Conservation (phyloP, 2,329 filamentous ascomycete genomes). For the Cordyceps cateniannulata region DNA sequence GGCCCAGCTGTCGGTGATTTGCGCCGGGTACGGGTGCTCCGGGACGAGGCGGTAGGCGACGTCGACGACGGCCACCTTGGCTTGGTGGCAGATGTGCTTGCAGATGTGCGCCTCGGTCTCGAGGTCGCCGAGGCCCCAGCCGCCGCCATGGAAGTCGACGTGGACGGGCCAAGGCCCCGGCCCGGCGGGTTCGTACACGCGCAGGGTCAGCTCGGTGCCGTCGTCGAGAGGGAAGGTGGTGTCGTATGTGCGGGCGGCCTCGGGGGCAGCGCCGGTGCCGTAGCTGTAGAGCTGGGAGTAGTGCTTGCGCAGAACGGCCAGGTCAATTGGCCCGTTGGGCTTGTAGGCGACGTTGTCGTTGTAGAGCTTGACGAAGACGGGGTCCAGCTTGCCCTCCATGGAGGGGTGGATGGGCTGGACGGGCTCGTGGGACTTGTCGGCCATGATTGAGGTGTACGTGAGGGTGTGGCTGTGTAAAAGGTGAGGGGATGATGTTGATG, state of each 20-base stretch:
- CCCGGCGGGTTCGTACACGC: conserved; percentile 37
- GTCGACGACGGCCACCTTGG: conserved; percentile 40
- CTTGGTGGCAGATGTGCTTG: conserved; percentile 37
- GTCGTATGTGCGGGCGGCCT: conserved; percentile 34
- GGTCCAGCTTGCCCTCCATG: conserved; percentile 39
- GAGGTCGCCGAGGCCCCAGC: conserved; percentile 43
- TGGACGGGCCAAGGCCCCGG: conserved; percentile 40
- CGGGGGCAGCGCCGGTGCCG: conserved; percentile 35
- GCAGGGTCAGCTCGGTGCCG: conserved; percentile 26
- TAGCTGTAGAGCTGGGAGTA: conserved; percentile 40
- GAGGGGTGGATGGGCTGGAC: conserved; percentile 43
- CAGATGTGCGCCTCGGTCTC: conserved; percentile 44
- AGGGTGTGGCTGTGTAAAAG: background rate
- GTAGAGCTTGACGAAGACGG: conserved; percentile 41
- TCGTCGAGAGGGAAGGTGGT: conserved; percentile 26
- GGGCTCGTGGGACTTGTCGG: conserved; percentile 29
- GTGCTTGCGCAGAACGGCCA: conserved; percentile 30
- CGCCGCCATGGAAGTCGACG: conserved; percentile 43
- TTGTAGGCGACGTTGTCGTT: conserved; percentile 37
- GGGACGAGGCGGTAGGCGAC: conserved; percentile 47
- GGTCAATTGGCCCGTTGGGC: conserved; percentile 32
- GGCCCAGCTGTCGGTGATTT: conserved; percentile 42
- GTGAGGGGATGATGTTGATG: background rate
- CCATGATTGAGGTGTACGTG: conserved; percentile 10
- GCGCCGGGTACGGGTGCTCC: conserved; percentile 41